phyloP scores from a whole-genome alignment of 2,329 filamentous ascomycete species.

The Epichloe sp. region DNA sequence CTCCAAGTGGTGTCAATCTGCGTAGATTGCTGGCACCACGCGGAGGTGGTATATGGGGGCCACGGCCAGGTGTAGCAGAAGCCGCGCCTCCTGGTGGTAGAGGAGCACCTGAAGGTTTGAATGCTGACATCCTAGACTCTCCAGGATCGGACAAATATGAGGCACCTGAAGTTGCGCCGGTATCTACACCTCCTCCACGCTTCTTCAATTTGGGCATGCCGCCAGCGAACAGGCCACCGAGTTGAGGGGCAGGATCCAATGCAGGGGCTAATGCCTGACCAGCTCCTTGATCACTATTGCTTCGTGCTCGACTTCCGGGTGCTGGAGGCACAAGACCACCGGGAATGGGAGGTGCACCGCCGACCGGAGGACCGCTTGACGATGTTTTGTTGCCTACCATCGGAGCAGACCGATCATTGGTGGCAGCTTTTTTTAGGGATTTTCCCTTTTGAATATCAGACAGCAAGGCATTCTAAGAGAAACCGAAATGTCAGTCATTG shows the following conservation, averaged over 20 bases:
- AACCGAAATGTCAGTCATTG: slow-evolving; percentile 5
- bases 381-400: slow-evolving; percentile 30
- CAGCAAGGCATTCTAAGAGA: slow-evolving; percentile 63
- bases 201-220: slow-evolving; percentile 95
- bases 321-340: slow-evolving; percentile 59
- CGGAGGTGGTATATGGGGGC: slow-evolving; percentile 26
- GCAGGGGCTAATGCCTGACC: slow-evolving; percentile 27
- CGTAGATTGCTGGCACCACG: slow-evolving; percentile 37
- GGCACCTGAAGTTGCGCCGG: slow-evolving; percentile 44
- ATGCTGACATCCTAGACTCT: slow-evolving; percentile 17
- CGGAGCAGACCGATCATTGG: slow-evolving; percentile 87
- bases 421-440: slow-evolving; percentile 69
- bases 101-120: slow-evolving; percentile 42
- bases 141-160: slow-evolving; percentile 73
- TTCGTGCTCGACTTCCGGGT: slow-evolving; percentile 58
- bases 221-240: slow-evolving; percentile 79
- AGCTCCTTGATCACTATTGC: slow-evolving; percentile 65
- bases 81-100: slow-evolving; percentile 45
- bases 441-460: slow-evolving; percentile 76
- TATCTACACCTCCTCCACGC: slow-evolving; percentile 66
- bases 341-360: slow-evolving; percentile 66
- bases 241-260: slow-evolving; percentile 53
- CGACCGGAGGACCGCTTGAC: slow-evolving; percentile 45
- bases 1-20: slow-evolving; percentile 35
- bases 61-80: slow-evolving; percentile 43